phyloP scores from a whole-genome alignment of 2,329 filamentous ascomycete genomes.

The Teratosphaeria epicoccoides region DNA sequence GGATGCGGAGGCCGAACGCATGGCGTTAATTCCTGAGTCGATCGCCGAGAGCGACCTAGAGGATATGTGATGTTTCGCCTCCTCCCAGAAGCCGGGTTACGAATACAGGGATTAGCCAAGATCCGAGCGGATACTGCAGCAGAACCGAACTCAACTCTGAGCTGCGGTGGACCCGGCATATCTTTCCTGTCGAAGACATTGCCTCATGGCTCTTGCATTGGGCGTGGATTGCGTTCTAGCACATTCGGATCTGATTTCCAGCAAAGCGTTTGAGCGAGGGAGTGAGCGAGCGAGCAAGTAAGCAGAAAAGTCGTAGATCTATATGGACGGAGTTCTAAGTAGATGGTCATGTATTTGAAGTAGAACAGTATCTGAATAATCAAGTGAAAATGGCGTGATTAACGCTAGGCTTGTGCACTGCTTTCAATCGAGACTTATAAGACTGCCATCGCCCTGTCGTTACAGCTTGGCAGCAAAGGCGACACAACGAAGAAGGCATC shows the following conservation, averaged over 20 bases:
- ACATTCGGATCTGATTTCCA: not conserved
- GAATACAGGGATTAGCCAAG: too few species aligned
- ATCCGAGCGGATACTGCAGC: not conserved
- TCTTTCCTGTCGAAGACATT: not conserved
- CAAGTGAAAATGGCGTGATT: not conserved
- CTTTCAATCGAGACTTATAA: too few species aligned
- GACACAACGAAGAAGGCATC: too few species aligned
- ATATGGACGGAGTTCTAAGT: too few species aligned
- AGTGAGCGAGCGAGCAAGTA: not conserved
- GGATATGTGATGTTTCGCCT: not conserved
- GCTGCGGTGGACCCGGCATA: not conserved
- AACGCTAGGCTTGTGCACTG: not conserved
- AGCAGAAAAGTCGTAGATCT: not conserved
- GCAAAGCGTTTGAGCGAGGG: not conserved
- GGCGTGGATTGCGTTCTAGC: not conserved
- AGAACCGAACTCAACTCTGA: not conserved
- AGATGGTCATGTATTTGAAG: not conserved
- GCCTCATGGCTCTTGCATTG: not conserved
- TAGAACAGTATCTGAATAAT: not conserved
- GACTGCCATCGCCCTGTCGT: too few species aligned
- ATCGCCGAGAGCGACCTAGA: constrained; percentile 15
- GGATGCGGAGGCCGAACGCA: constrained; percentile 29
- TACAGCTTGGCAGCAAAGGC: too few species aligned
- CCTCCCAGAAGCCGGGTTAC: not conserved
- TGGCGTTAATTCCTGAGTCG: constrained; percentile 21